Evolutionary conservation across 1,284 basidiomycete genomes (phyloP), one percentile per base, ranked within the genome.

Genomic region (Ceratobasidium sp.): DNA sequence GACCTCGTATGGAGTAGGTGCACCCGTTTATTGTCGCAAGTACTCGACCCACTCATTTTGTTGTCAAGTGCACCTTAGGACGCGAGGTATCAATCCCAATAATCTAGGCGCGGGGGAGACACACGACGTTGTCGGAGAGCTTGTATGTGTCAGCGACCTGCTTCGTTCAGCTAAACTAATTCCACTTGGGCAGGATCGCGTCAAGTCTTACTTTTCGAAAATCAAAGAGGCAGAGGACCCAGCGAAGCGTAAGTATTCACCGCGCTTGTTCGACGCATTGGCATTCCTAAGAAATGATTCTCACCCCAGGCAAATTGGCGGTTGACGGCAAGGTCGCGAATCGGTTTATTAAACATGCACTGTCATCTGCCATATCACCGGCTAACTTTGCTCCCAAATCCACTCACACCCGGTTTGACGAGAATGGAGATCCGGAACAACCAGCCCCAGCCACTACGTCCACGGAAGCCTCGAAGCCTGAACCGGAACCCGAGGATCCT

Each of bases 1-100:
- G 91, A 92, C 77, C 82, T 93, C 17, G 80, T 92, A n/a, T 93
- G 92, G 79, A 88, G 92, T 92, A 72, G 71, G 86, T 81, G 1
- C 40, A 56, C 52, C 31, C 35, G 60, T 65, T 50, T 35, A 64
- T 54, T 40, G 40, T 40, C 34, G 20, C 38, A 52, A 50, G 71
- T 35, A 50, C 50, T 29, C 8, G 6, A 32, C 69, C 15, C 69
- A 38, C 35, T 40, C 32, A 12, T 71, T 1, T 12, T 56, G n/a
- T n/a, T n/a, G n/a, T n/a, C n/a, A n/a, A 93, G 91, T 92, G 52
- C 92, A 92, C 76, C 81, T 93, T 42, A 92, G 89, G 79, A 83
- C 88, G 38, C 82, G 83, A 72, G 91, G 91, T 2, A 82, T 92
- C 47, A 89, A 93, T 75, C 90, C 91, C 0, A 89, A 84, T 75